Evolutionary conservation across 192 early-diverging fungal genomes (phyloP), one percentile per base, ranked within the genome.

Genomic region (Backusella morwellensis): DNA sequence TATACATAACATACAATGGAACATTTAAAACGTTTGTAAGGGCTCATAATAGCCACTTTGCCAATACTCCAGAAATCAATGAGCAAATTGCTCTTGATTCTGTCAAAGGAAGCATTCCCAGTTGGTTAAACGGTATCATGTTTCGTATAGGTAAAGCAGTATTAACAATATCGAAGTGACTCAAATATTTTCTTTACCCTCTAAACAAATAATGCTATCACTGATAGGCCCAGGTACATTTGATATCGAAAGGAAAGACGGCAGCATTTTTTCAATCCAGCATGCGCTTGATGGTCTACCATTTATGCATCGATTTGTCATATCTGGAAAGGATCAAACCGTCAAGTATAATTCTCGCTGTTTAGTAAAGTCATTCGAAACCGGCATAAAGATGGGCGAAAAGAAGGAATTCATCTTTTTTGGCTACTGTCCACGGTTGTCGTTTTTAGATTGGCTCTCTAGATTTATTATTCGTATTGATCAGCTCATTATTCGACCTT

Each of bases 121-220:
- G 73, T 4, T 89, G 86, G 85, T 68, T 89, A 47, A 78, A 84
- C 19, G 86, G 88, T 35, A 80, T 76, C 11, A 74, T 89, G 63
- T 86, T 85, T 54, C 81, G 86, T 36, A 73, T 81, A 47, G 85
- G 83, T 85, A 77, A 79, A 35, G 32, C 4, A 52, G 68, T 19
- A 32, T 29, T 4, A 70, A 14, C 14, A n/a, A 17, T 75, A 67
- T 14, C 15, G 15, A 59, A 42, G 14, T 66, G 4, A 47, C 32
- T 73, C 29, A 73, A 17, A 44, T 44, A 17, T 4, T 44, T 17
- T 44, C 15, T 44, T 4, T 44, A 17, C 4, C 32, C 8, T 40
- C 11, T 23, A 23, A 26, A 32, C 32, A 56, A 5, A 52, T 67
- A n/a, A 67, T 75, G 4, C 4, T 59, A 8, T 23, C 38, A 26